A percentile compares a stretch with the other conserved stretches of the same genome.
These are phyloP conservation scores for Basidiobolus heterosporus DNA, from an alignment of 371 early-diverging fungal species.

Conservation along the genomic window DNA sequence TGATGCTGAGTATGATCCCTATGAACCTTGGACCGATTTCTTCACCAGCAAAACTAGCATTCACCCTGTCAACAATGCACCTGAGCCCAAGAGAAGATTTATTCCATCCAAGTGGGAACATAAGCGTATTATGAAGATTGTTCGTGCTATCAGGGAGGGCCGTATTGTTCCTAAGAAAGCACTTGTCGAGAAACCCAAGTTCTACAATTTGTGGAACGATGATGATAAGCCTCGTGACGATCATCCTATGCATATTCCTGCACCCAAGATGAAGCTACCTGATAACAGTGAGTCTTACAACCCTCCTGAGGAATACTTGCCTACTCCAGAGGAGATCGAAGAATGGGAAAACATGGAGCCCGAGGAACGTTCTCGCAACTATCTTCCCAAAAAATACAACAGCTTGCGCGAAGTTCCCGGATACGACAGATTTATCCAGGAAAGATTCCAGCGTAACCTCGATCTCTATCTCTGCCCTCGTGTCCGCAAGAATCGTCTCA, in stretches of 20 bases:
- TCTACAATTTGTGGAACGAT: constrained; percentile 77
- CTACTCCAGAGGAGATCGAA: constrained; percentile 57
- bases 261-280: constrained; percentile 80
- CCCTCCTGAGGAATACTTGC: constrained; percentile 92
- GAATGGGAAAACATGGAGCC: constrained; percentile 62
- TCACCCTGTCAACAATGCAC: constrained; percentile 63
- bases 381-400: constrained; percentile 65
- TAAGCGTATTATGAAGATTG: constrained; percentile 81
- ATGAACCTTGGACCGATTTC: constrained; percentile 76
- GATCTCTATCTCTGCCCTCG: constrained; percentile 94
- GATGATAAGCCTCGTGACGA: constrained; percentile 36
- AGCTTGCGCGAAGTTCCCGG: constrained; percentile 74
- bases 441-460: constrained; percentile 87
- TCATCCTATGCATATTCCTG: constrained; percentile 66
- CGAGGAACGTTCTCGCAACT: constrained; percentile 64
- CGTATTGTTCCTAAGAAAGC: constrained; percentile 50
- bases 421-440: constrained; percentile 72
- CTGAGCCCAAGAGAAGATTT: constrained; percentile 90
- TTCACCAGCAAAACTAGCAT: constrained; percentile 68
- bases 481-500: constrained; percentile 62
- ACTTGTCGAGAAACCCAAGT: constrained; percentile 40
- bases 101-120: constrained; percentile 89
- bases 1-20: constrained; percentile 71
- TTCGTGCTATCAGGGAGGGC: constrained; percentile 81
- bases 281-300: constrained; percentile 90